Percentiles rank a stretch among this genome's conserved stretches.
phyloP scores from a whole-genome alignment of 2,329 filamentous ascomycete genomes.

The Hypoxylon sp. region DNA sequence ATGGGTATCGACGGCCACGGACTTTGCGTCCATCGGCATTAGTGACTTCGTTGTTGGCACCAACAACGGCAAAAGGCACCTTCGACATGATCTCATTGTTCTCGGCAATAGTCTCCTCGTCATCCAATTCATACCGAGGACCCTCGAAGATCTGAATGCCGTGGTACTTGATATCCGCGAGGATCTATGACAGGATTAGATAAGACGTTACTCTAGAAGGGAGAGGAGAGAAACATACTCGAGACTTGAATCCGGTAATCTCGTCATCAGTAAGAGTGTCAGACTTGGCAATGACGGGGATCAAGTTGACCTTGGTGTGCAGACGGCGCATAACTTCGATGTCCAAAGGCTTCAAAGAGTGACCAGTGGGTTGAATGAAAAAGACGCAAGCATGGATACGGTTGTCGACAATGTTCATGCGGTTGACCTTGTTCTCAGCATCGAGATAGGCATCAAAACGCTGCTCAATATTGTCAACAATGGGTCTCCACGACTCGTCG shows the following conservation, averaged over 20 bases:
- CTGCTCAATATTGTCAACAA: constrained; percentile 99
- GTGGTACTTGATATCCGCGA: constrained; percentile 96
- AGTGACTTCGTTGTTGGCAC: constrained; percentile 93
- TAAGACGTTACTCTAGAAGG: not conserved
- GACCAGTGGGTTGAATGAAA: constrained; percentile 99
- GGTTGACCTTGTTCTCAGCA: constrained; percentile 99
- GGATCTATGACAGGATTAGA: constrained; percentile 73
- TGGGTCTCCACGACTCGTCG: constrained; percentile 98
- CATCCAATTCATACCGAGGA: constrained; percentile 97
- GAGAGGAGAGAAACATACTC: constrained; percentile 73
- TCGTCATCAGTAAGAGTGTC: constrained; percentile 98
- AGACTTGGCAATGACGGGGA: constrained; percentile 98
- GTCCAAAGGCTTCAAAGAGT: constrained; percentile 97
- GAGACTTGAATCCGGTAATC: constrained; percentile 92
- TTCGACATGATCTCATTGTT: constrained; percentile 99
- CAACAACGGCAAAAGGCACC: constrained; percentile 97
- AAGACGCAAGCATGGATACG: constrained; percentile 98
- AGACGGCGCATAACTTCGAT: constrained; percentile 99
- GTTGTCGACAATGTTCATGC: constrained; percentile 99
- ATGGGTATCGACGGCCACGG: constrained; percentile 94
- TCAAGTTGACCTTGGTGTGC: constrained; percentile 99
- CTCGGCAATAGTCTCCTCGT: constrained; percentile 99
- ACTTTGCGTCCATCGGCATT: constrained; percentile 94
- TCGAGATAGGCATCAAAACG: constrained; percentile 98
- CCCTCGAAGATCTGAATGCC: constrained; percentile 99